These are phyloP conservation scores for Penicillium coprophilum DNA, from an alignment of 495 filamentous ascomycete genomes.

Conservation along the genomic window DNA sequence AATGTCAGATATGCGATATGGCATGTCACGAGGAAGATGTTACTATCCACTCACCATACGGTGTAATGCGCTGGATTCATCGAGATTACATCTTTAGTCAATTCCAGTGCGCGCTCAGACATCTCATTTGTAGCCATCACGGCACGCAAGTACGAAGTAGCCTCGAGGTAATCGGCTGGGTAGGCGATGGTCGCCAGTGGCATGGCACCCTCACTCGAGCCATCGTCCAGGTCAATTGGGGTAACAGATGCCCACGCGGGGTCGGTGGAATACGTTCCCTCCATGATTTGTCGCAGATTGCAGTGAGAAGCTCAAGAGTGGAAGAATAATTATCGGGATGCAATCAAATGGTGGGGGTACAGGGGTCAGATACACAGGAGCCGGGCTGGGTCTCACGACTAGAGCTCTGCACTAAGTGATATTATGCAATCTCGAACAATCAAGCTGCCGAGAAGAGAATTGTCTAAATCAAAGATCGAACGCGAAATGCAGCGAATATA, in stretches of 20 bases:
- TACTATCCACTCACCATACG: conserved; percentile 64
- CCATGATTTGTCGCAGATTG: conserved; percentile 23
- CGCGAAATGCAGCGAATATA: conserved; percentile 7
- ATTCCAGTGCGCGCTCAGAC: conserved; percentile 70
- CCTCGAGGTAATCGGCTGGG: conserved; percentile 78
- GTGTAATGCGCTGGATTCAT: conserved; percentile 98
- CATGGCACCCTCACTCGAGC: conserved; percentile 50
- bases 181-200: conserved; percentile 90
- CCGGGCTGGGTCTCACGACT: not conserved
- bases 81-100: conserved; percentile 83
- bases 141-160: conserved; percentile 85
- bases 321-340: conserved; percentile 3
- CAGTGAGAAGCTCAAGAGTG: not conserved
- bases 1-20: conserved; percentile 10
- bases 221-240: conserved; percentile 83
- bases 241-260: conserved; percentile 79
- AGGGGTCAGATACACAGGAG: conserved; percentile 2
- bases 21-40: not conserved
- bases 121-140: conserved; percentile 88
- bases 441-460: not conserved
- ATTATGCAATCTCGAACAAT: not conserved
- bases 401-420: not conserved
- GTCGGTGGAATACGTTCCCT: conserved; percentile 59
- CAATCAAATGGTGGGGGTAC: conserved; percentile 6
- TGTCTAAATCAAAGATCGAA: not conserved